A percentile compares a stretch with the other conserved stretches of the same genome.
phyloP scores from a whole-genome alignment of 371 early-diverging fungal genomes.

The Mucor saturninus region DNA sequence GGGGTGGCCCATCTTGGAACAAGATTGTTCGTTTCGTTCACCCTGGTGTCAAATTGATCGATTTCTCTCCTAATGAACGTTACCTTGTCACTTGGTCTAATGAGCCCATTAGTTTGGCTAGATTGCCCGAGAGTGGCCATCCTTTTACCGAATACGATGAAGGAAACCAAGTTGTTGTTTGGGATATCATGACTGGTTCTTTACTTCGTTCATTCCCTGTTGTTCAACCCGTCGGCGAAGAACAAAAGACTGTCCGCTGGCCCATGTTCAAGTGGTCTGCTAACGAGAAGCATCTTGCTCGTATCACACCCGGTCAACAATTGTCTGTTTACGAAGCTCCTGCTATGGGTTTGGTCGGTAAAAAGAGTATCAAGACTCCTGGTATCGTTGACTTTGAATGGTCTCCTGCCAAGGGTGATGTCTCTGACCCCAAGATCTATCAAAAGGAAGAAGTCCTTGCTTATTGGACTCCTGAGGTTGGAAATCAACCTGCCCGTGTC shows the following conservation, averaged over 20 bases:
- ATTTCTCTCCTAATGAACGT: slow-evolving; percentile 93
- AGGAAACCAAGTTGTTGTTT: slow-evolving; percentile 81
- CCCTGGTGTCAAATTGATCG: slow-evolving; percentile 88
- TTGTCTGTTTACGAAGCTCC: slow-evolving; percentile 92
- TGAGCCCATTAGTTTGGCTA: slow-evolving; percentile 76
- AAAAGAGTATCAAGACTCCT: slow-evolving; percentile 90
- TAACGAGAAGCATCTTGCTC: slow-evolving; percentile 92
- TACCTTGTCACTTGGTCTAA: slow-evolving; percentile 92
- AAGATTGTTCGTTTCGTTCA: slow-evolving; percentile 92
- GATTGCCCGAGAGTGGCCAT: slow-evolving; percentile 59
- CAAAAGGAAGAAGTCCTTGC: slow-evolving; percentile 75
- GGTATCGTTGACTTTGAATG: slow-evolving; percentile 92
- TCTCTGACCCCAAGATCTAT: slow-evolving; percentile 48
- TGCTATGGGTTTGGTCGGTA: slow-evolving; percentile 90
- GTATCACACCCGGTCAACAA: slow-evolving; percentile 79
- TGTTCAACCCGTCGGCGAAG: slow-evolving; percentile 49
- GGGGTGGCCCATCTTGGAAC: slow-evolving; percentile 95
- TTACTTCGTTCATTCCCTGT: slow-evolving; percentile 88
- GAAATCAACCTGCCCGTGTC: slow-evolving; percentile 96
- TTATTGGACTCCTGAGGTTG: slow-evolving; percentile 96
- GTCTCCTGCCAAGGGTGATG: slow-evolving; percentile 68
- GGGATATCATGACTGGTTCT: slow-evolving; percentile 89
- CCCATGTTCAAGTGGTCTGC: slow-evolving; percentile 98
- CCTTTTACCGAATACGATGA: slow-evolving; percentile 80
- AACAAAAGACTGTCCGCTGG: slow-evolving; percentile 80